These are phyloP conservation scores for Aspergillus viridinutans DNA, from an alignment of 2,329 filamentous ascomycete species.

Conservation along the genomic window DNA sequence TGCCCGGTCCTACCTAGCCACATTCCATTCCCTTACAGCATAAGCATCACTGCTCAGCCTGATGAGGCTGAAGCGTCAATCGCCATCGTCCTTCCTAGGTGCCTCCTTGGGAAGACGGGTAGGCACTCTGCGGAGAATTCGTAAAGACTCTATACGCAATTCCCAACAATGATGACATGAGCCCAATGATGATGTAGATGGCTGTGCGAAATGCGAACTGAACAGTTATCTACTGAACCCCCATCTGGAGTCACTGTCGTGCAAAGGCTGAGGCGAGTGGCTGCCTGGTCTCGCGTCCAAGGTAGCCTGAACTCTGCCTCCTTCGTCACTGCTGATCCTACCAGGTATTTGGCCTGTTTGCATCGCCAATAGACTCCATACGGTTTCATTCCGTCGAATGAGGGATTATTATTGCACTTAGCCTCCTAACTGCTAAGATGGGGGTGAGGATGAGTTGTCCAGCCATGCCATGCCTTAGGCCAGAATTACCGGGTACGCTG, in stretches of 20 bases:
- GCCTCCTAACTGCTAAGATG: not conserved
- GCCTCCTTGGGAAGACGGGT: not conserved
- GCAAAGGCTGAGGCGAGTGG: not conserved
- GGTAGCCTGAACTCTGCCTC: not conserved
- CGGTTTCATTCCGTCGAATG: not conserved
- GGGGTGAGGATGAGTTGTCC: not conserved
- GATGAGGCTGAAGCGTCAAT: constrained; percentile 4
- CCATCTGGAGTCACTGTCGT: not conserved
- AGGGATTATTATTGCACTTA: not conserved
- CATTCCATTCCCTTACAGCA: not conserved
- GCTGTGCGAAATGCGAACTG: not conserved
- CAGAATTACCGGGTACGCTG: not conserved
- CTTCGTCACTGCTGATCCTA: not conserved
- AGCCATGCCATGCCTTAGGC: not conserved
- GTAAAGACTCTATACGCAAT: too few species aligned
- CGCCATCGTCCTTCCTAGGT: too few species aligned
- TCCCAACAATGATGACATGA: not conserved
- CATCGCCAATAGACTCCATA: not conserved
- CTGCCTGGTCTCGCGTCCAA: not conserved
- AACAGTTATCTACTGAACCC: not conserved
- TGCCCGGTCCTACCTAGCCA: not conserved
- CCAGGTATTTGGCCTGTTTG: not conserved
- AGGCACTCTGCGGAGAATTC: not conserved
- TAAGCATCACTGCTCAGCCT: constrained; percentile 1
- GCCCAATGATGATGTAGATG: not conserved